Evolutionary conservation across 2,329 filamentous ascomycete species (phyloP).

Genomic region (Leptographium galeiforme): DNA sequence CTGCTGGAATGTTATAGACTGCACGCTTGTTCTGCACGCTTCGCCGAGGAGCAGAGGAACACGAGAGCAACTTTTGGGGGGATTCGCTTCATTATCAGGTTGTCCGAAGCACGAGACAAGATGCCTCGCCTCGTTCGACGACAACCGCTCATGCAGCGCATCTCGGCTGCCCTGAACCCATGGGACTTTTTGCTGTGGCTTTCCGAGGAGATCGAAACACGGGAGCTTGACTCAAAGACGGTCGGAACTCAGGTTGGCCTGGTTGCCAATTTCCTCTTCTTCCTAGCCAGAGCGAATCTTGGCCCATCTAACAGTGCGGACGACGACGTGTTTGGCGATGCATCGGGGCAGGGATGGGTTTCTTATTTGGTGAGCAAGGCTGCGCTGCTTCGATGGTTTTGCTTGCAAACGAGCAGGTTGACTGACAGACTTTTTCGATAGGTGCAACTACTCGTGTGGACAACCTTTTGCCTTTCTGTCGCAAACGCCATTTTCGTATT

Average conservation of each 20-base stretch:
- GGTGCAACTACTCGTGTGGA: constrained; percentile 59
- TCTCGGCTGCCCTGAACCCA: constrained; percentile 69
- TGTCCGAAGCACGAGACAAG: constrained; percentile 17
- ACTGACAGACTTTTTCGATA: constrained; percentile 20
- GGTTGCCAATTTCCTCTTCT: constrained; percentile 62
- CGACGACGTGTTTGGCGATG: constrained; percentile 70
- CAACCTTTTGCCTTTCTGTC: constrained; percentile 51
- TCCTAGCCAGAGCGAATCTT: constrained; percentile 71
- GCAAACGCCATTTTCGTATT: constrained; percentile 74
- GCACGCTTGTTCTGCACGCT: background rate
- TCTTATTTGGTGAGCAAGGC: constrained; percentile 8
- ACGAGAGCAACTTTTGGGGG: background rate
- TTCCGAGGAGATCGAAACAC: constrained; percentile 82
- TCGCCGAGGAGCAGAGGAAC: background rate
- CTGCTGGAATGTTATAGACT: background rate
- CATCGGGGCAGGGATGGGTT: constrained; percentile 10
- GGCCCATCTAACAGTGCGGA: constrained; percentile 33
- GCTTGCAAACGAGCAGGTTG: background rate
- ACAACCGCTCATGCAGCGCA: constrained; percentile 64
- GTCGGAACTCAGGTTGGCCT: constrained; percentile 67
- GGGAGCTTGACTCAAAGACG: constrained; percentile 75
- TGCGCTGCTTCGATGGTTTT: too few species aligned
- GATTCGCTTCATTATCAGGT: background rate
- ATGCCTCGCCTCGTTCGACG: constrained; percentile 78
- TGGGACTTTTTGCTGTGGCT: constrained; percentile 84